phyloP scores from a whole-genome alignment of 257 asterid genomes.

The Mentha longifolia region DNA sequence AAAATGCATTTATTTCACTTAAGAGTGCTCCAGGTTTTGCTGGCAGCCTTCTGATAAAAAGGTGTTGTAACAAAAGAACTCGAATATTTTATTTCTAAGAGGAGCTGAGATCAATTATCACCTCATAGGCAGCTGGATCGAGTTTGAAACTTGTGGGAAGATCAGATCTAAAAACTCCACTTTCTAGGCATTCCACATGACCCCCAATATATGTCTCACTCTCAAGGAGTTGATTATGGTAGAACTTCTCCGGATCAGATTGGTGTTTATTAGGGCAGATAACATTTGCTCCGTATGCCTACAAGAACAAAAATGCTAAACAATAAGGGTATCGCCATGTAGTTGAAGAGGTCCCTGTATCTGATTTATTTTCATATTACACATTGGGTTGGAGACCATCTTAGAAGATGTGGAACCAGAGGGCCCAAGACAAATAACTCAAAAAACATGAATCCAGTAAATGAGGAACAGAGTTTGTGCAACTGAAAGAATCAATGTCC shows the following conservation, averaged over 20 bases:
- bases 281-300: constrained; percentile 96
- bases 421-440: constrained; percentile 17
- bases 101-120: constrained; percentile 36
- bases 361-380: constrained; percentile 14
- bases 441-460: constrained; percentile 24
- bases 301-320: constrained; percentile 43
- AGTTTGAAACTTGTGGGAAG: constrained; percentile 94
- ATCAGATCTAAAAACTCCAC: constrained; percentile 99
- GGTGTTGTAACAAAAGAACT: constrained; percentile 23
- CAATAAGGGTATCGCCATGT: constrained; percentile 31
- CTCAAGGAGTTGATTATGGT: constrained; percentile 79
- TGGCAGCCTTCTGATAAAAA: constrained; percentile 8
- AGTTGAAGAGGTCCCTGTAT: constrained; percentile 27
- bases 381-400: background rate
- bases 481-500: constrained; percentile 11
- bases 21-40: background rate
- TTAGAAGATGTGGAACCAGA: constrained; percentile 21
- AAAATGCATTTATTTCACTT: constrained; percentile 28
- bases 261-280: constrained; percentile 98
- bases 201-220: constrained; percentile 99
- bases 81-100: constrained; percentile 19
- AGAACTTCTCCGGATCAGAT: constrained; percentile 95
- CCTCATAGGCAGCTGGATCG: constrained; percentile 90
- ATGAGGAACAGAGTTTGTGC: constrained; percentile 11
- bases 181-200: constrained; percentile 98